phyloP scores from a whole-genome alignment of 768 basidiomycete genomes.

The Suillus americanus region DNA sequence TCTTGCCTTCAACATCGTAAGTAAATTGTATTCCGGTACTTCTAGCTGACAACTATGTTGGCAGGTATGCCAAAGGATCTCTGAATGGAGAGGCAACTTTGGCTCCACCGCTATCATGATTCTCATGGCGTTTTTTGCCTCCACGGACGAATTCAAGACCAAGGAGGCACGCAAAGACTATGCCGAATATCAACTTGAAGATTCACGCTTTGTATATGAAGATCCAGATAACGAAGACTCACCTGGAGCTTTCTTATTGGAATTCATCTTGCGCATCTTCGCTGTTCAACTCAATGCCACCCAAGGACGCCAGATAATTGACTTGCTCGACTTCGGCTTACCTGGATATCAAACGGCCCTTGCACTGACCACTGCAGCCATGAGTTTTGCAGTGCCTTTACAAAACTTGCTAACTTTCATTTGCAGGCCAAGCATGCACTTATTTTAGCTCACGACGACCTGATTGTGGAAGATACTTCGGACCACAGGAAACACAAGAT shows the following conservation, averaged over 20 bases:
- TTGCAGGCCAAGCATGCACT: background rate
- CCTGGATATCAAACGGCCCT: background rate
- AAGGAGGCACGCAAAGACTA: background rate
- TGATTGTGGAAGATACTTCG: background rate
- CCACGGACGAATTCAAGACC: background rate
- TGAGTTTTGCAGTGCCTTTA: background rate
- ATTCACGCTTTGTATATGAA: too few relatives aligned
- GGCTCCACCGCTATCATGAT: too few relatives aligned
- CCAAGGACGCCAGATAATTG: background rate
- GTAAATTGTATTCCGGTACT: too few relatives aligned
- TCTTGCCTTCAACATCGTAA: too few relatives aligned
- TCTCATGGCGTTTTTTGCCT: background rate
- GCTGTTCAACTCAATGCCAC: background rate
- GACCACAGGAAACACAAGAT: background rate
- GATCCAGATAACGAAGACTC: too few relatives aligned
- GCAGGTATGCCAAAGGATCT: too few relatives aligned
- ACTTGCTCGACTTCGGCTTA: background rate
- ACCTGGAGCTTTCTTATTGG: constrained; percentile 1
- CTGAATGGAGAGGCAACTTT: too few relatives aligned
- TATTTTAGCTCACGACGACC: background rate
- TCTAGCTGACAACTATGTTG: too few relatives aligned
- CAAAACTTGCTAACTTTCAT: background rate
- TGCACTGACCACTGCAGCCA: background rate
- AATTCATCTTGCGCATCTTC: background rate
- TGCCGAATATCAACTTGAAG: too few relatives aligned